Evolutionary conservation across 805 yeast genomes (phyloP), one percentile per base, ranked within the genome.

Genomic region (Komagataella phaffii): DNA sequence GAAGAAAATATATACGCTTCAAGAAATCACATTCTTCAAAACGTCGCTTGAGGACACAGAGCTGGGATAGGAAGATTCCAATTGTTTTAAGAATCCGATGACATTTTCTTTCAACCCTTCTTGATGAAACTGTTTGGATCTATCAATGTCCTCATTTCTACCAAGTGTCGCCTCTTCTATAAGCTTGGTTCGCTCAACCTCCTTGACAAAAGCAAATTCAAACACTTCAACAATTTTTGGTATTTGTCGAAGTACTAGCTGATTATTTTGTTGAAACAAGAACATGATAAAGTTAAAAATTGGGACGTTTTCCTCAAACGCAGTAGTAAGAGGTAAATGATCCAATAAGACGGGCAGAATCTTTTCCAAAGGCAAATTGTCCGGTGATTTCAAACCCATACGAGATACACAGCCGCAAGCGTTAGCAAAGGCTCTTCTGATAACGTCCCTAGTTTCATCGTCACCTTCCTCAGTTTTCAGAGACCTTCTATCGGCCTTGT

Each of bases 321-420:
- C 97, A 51, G 89, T 81, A 63, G 81, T 79, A 63, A 93, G 77
- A 50, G 99, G 99, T 62, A 93, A 76, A 61, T 85, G 91, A 50
- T 75, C 70, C 55, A 90, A 71, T 61, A 93, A 73, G 21, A 75
- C 77, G 49, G 96, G 95, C 19, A 85, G 71, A 46, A 91, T 79
- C 52, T 81, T 89, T 54, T 76, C 80, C 57, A 88, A 68, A 54
- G 97, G 97, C 58, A 90, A 81, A 44, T 84, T 76, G 44, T 68
- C 70, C 60, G 79, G 81, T 65, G 85, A 77, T 64, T 84, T 83
- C 65, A 87, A 71, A 12, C 86, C 78, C 86, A 93, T 76, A 69
- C 99, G 81, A 17, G 96, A 90, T 53, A 90, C 96, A 77, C 98
- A 93, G 47, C 99, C 99, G 67, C 93, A 85, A 3, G 96, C 96